Conservation (phyloP, 352 stramenopile species). For the Aphanomyces stellatus region DNA sequence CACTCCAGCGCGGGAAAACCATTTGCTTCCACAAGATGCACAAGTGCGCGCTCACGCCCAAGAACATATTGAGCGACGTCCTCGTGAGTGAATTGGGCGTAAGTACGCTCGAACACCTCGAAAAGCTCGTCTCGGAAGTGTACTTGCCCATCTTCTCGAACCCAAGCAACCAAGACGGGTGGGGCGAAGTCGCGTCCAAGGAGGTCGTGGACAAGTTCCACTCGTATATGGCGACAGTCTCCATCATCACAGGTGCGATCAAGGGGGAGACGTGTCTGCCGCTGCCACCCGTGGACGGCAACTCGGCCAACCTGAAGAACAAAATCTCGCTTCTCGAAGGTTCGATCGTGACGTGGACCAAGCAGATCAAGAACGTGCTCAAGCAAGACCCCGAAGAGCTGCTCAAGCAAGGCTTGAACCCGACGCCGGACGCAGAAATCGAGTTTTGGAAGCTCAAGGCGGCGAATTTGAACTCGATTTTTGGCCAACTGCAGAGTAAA, state of each 20-base stretch:
- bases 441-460: conserved; percentile 98
- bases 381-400: conserved; percentile 96
- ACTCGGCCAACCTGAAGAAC: conserved; percentile 75
- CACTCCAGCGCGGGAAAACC: conserved; percentile 82
- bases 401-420: conserved; percentile 94
- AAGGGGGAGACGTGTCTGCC: conserved; percentile 96
- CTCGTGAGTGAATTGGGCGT: conserved; percentile 79
- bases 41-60: conserved; percentile 62
- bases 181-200: conserved; percentile 94
- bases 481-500: conserved; percentile 90
- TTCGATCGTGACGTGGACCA: conserved; percentile 98
- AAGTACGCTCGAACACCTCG: conserved; percentile 92
- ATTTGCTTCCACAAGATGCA: conserved; percentile 89
- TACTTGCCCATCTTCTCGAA: conserved; percentile 96
- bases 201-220: conserved; percentile 97
- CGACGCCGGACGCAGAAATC: conserved; percentile 96
- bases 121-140: conserved; percentile 91
- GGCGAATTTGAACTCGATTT: conserved; percentile 93
- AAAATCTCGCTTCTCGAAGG: conserved; percentile 96
- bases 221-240: conserved; percentile 92
- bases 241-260: conserved; percentile 95
- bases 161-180: conserved; percentile 90
- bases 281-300: conserved; percentile 86
- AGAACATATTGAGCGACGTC: conserved; percentile 83
- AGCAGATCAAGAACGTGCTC: conserved; percentile 98